Base-by-base conservation (phyloP, 2,329 filamentous ascomycete species). In the Leptographium galeiforme region DNA sequence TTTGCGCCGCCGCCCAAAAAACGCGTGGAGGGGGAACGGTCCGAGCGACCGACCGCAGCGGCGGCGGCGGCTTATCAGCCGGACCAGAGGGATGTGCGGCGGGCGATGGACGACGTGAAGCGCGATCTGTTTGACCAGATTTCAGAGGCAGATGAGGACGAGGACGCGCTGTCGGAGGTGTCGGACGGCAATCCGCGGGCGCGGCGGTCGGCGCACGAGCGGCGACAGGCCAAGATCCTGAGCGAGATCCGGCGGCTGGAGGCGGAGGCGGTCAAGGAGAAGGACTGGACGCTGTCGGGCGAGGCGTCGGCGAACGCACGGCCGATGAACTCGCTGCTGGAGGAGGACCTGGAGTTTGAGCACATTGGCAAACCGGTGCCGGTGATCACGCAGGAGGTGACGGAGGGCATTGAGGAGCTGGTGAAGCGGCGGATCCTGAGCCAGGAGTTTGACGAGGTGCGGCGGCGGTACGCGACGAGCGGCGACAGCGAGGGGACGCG, bases 301-400 rank as follows among this genome's bases (percentile, higher is more conserved):
- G 93, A 98, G 74, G 90, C 90, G 6, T 78, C 82, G 49, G 91
- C 88, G 2, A 75, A 76, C 1, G 88, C 93, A 60, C 80, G 93
- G 39, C 93, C 93, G 0, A 66, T 89, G 52, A 97, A 98, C 71
- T 96, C 91, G 0, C 77, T 98, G 2, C 79, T 98, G 1, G 90
- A 97, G 64, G 82, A 97, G 70, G 89, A 97, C 62, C 78, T 98
- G 32, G 91, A 97, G 59, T 98, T 97, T 64, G 93, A 98, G 70
- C 83, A 94, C 62, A 82, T 88, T 25, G 93, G 93, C 63, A 98
- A 97, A 67, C 91, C 93, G 0, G 85, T 97, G 0, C 89, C 91
- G 1, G 87, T 97, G 56, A 89, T 96, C 65, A 97, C 93, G 0
- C 84, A 87, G 44, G 90, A 96, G 67, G 77, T 94, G 43, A 94